phyloP scores from a whole-genome alignment of 2,329 filamentous ascomycete species.

The Chrysoporthe deuterocubensis region DNA sequence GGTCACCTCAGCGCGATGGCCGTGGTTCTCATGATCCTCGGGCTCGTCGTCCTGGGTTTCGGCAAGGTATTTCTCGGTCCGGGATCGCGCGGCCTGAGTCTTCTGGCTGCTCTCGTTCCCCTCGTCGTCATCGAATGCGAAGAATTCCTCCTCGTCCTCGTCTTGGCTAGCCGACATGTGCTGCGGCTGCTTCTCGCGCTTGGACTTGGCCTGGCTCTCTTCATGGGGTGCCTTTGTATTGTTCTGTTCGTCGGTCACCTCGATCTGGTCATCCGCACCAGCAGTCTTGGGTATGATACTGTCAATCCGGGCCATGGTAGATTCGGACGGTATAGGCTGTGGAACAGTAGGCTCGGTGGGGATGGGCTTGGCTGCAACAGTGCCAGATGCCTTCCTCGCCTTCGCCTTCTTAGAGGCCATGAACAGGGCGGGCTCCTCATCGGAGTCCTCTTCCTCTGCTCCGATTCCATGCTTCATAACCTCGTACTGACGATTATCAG shows the following conservation, averaged over 20 bases:
- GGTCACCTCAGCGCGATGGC: neutral
- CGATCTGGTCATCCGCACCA: neutral
- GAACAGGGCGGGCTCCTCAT: conserved; percentile 23
- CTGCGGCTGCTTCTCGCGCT: neutral
- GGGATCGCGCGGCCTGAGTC: conserved; percentile 10
- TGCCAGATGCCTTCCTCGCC: neutral
- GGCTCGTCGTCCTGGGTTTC: conserved; percentile 7
- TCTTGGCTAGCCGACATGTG: conserved; percentile 12
- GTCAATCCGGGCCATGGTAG: neutral
- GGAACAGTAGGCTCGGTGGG: neutral
- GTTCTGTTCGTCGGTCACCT: neutral
- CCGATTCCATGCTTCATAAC: neutral
- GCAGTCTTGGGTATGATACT: neutral
- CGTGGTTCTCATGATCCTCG: neutral
- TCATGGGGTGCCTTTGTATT: conserved; percentile 15
- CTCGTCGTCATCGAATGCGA: conserved; percentile 22
- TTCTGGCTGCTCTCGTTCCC: neutral
- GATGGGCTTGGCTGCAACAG: conserved; percentile 6
- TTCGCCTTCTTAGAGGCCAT: conserved; percentile 28
- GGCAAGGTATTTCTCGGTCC: conserved; percentile 19
- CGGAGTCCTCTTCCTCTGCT: conserved; percentile 20
- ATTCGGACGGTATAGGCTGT: neutral
- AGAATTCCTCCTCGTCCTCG: conserved; percentile 21
- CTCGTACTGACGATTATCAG: neutral
- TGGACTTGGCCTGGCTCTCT: neutral